Conservation (phyloP, 108 stramenopile species). For the Skeletonema grethae region DNA sequence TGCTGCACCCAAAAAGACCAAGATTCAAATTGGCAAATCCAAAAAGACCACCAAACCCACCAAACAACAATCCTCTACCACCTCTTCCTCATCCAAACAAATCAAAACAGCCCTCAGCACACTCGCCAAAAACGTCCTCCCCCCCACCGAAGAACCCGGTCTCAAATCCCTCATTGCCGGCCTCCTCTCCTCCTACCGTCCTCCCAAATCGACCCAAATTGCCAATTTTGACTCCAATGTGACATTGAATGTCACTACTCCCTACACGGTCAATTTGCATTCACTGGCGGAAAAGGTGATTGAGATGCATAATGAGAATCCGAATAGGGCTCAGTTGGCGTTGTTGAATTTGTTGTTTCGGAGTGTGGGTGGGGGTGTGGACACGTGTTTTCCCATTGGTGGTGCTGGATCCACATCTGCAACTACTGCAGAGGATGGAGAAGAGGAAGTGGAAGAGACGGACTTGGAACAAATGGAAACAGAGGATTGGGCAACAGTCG, state of each 20-base stretch:
- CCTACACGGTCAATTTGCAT: slow-evolving; percentile 37
- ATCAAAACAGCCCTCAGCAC: slow-evolving; percentile 25
- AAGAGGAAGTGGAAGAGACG: slow-evolving; percentile 33
- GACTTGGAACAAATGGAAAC: slow-evolving; percentile 73
- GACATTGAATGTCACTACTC: neutral
- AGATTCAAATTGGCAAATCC: slow-evolving; percentile 27
- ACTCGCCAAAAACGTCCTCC: slow-evolving; percentile 47
- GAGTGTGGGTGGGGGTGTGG: slow-evolving; percentile 65
- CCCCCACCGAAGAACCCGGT: slow-evolving; percentile 39
- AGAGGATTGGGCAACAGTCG: slow-evolving; percentile 65
- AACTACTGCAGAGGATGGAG: slow-evolving; percentile 5
- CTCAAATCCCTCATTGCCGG: slow-evolving; percentile 51
- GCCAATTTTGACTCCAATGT: neutral
- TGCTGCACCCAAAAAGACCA: slow-evolving; percentile 25
- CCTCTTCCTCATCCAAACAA: neutral
- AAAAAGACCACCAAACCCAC: neutral
- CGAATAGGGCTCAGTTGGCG: slow-evolving; percentile 61
- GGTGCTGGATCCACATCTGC: neutral
- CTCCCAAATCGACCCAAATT: slow-evolving; percentile 1
- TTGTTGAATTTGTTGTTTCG: slow-evolving; percentile 84
- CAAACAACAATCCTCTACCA: neutral
- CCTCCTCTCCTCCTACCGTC: slow-evolving; percentile 45
- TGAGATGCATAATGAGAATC: slow-evolving; percentile 44
- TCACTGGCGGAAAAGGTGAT: slow-evolving; percentile 38
- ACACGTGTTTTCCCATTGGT: slow-evolving; percentile 37